These are phyloP conservation scores for Apostasia ramifera DNA, from an alignment of 106 monocot genomes.

Conservation along the genomic window DNA sequence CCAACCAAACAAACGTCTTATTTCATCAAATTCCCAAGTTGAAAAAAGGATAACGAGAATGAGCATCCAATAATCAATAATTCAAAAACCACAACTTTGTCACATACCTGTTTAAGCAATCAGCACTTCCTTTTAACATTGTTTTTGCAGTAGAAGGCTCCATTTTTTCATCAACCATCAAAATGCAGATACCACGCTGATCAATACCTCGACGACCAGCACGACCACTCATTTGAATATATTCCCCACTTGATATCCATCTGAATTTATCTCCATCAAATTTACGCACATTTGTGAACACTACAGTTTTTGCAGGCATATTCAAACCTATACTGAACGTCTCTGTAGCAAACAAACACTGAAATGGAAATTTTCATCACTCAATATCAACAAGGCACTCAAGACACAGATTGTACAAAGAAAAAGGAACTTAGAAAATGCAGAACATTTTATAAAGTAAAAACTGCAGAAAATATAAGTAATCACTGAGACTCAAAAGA, in stretches of 20 bases:
- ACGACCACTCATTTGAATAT: slow-evolving; percentile 99
- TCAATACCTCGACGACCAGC: slow-evolving; percentile 99
- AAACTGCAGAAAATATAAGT: too few relatives aligned
- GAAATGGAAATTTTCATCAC: slow-evolving; percentile 19
- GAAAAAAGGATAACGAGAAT: too few relatives aligned
- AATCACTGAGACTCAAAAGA: too few relatives aligned
- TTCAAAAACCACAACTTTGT: too few relatives aligned
- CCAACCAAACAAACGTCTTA: too few relatives aligned
- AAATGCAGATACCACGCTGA: slow-evolving; percentile 90
- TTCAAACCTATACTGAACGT: slow-evolving; percentile 99
- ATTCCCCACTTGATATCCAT: slow-evolving; percentile 95
- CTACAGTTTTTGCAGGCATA: slow-evolving; percentile 99
- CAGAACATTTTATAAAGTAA: too few relatives aligned
- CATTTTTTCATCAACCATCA: slow-evolving; percentile 99
- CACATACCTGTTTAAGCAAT: slow-evolving; percentile 82
- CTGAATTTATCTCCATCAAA: slow-evolving; percentile 99
- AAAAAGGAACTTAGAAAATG: not conserved
- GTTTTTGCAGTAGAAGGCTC: slow-evolving; percentile 95
- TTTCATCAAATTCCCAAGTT: too few relatives aligned
- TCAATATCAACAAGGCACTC: slow-evolving; percentile 2
- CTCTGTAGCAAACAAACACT: slow-evolving; percentile 99
- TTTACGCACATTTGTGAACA: slow-evolving; percentile 95
- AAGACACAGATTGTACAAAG: not conserved
- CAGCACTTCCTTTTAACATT: slow-evolving; percentile 95
- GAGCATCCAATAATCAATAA: too few relatives aligned